A percentile compares a stretch with the other conserved stretches of the same genome.
Conservation (phyloP, 1,284 basidiomycete species). For the Pseudozyma tsukubaensis region DNA sequence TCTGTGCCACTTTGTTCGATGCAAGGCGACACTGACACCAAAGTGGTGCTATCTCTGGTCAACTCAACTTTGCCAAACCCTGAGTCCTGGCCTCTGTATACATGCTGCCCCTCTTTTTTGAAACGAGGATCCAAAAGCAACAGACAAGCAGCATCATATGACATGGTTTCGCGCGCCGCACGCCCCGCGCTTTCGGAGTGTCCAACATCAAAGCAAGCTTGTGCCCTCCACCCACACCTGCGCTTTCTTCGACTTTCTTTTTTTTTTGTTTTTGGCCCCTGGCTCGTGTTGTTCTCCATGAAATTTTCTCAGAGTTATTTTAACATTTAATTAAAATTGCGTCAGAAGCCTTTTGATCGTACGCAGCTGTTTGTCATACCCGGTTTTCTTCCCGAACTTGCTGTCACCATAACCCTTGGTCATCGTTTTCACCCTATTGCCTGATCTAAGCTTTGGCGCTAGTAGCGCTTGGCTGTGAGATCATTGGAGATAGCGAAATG, state of each 20-base stretch:
- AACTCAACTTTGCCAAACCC: too few relatives aligned
- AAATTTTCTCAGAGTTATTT: not conserved
- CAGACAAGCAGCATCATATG: constrained; percentile 43
- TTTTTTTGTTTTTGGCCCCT: not conserved
- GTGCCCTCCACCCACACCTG: constrained; percentile 34
- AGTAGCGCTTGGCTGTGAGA: too few relatives aligned
- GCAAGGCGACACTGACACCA: not conserved
- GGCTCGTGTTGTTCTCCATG: constrained; percentile 7
- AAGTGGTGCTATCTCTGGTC: not conserved
- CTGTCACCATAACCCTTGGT: not conserved
- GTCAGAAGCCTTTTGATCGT: constrained; percentile 2
- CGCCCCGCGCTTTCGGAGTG: constrained; percentile 13
- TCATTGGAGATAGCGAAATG: too few relatives aligned
- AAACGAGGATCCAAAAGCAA: not conserved
- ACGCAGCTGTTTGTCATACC: constrained; percentile 3
- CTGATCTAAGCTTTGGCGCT: too few relatives aligned
- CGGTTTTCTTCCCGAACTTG: constrained; percentile 16
- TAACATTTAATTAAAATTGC: constrained; percentile 3
- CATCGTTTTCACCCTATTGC: not conserved
- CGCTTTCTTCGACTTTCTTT: not conserved
- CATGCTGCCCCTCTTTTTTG: too few relatives aligned
- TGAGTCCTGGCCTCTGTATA: too few relatives aligned
- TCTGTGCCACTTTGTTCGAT: not conserved
- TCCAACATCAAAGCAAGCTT: constrained; percentile 7
- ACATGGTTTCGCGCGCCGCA: constrained; percentile 25